Conservation (phyloP, 257 asterid species). For the Lithospermum erythrorhizon region DNA sequence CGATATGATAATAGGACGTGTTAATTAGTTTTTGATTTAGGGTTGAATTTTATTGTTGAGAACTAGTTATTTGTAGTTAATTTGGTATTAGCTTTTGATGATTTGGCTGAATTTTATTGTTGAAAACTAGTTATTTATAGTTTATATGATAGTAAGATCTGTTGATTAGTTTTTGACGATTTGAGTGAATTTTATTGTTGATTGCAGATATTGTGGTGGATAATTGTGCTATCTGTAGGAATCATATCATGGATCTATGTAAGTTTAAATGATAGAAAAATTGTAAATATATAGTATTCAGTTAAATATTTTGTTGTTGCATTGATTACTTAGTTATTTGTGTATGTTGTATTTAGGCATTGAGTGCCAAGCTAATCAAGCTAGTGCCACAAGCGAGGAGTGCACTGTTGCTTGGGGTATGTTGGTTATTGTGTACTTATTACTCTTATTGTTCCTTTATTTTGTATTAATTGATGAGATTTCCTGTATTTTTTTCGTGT, state of each 20-base stretch:
- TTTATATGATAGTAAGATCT: too few relatives aligned
- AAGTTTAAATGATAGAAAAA: conserved; percentile 9
- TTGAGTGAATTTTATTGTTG: neutral
- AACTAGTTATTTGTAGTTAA: too few relatives aligned
- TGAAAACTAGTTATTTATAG: too few relatives aligned
- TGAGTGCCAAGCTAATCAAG: conserved; percentile 99
- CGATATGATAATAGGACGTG: neutral
- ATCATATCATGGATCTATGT: conserved; percentile 90
- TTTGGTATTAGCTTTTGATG: too few relatives aligned
- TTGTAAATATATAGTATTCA: neutral
- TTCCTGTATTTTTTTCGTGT: neutral
- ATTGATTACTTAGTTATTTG: neutral
- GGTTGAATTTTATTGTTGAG: too few relatives aligned
- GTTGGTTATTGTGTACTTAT: conserved; percentile 9
- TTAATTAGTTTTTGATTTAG: too few relatives aligned
- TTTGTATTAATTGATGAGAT: neutral
- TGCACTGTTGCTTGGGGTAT: conserved; percentile 99
- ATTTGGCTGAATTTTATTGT: too few relatives aligned
- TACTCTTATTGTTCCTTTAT: neutral
- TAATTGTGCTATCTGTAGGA: conserved; percentile 76
- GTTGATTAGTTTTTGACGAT: neutral
- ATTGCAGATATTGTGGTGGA: conserved; percentile 74
- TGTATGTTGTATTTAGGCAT: conserved; percentile 38
- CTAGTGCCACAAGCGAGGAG: conserved; percentile 96
- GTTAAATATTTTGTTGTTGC: neutral